A percentile compares a stretch with the other conserved stretches of the same genome.
phyloP scores from a whole-genome alignment of 2,329 filamentous ascomycete species.

The Arthroderma uncinatum region DNA sequence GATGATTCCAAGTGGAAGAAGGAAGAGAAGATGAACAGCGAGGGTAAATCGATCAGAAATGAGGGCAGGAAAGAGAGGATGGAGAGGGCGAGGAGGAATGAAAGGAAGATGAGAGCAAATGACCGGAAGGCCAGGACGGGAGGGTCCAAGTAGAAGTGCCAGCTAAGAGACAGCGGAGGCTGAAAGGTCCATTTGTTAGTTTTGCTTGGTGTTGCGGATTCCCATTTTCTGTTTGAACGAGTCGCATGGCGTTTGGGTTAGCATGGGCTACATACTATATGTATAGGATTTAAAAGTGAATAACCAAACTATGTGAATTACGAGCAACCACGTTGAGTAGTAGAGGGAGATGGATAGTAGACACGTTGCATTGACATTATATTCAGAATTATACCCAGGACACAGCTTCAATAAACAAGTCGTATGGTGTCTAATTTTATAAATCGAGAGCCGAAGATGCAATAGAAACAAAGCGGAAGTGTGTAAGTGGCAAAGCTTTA shows the following conservation, averaged over 20 bases:
- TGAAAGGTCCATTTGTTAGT: not conserved
- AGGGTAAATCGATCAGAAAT: conserved; percentile 56
- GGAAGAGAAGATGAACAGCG: conserved; percentile 44
- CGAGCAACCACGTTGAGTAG: not conserved
- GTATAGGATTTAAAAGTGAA: not conserved
- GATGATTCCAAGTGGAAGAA: conserved; percentile 64
- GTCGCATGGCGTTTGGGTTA: not conserved
- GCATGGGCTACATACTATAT: not conserved
- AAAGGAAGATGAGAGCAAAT: conserved; percentile 59
- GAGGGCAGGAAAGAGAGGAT: conserved; percentile 57
- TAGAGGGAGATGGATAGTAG: not conserved
- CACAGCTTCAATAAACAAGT: too few species aligned
- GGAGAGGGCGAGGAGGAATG: conserved; percentile 51
- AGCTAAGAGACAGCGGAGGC: not conserved
- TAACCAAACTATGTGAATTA: not conserved
- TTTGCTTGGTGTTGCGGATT: not conserved
- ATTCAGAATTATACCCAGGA: too few species aligned
- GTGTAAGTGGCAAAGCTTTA: too few species aligned
- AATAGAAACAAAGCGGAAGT: too few species aligned
- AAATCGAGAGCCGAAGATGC: too few species aligned
- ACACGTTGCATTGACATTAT: too few species aligned
- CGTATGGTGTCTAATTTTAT: not conserved
- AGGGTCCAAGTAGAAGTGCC: not conserved
- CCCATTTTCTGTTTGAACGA: not conserved
- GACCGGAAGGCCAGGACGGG: conserved; percentile 34